Evolutionary conservation across 176 grass and related monocot species (phyloP), one percentile per base, ranked within the genome.

Genomic region (Puccinellia tenuiflora): DNA sequence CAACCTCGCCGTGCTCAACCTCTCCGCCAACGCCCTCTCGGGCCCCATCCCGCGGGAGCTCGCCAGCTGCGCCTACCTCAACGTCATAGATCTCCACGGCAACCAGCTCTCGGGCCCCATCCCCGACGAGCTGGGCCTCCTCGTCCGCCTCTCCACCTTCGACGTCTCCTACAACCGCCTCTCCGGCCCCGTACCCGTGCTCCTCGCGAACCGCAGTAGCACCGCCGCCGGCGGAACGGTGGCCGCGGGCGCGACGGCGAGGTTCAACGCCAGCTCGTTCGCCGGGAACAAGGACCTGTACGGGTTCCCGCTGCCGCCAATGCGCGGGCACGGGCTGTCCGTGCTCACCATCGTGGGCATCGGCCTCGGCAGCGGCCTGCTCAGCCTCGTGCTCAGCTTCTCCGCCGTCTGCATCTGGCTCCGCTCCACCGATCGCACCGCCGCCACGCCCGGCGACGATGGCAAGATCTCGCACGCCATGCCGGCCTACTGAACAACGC

Each of bases 401-500:
- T 84, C 93, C 21, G 93, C 88, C 57, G 90, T 95, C 68, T 95
- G 93, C 62, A 59, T 95, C 25, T 95, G 93, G 93, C 88, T 95
- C 9, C 85, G 85, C 26, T 56, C 88, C 54, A 86, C 90, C 9
- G 85, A 95, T 42, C 85, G 75, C 29, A 68, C 83, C 0, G 52
- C 85, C 9, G 14, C 85, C 10, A 81, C 75, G 46, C 85, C 88
- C 7, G 79, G 82, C 31, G 93, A 95, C 17, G 90, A 95, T 68
- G 93, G 79, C 62, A 95, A 95, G 93, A 88, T 92, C 88, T 95
- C 93, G 4, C 90, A 95, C 53, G 56, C 88, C 85, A 95, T 95
- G 93, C 93, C 93, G 18, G 90, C 86, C 18, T 95, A 95, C 77
- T 95, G 85, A 62, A 56, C 7, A 92, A 51, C 43, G 26, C 38